Evolutionary conservation across 208 protist species (phyloP), one percentile per base, ranked within the genome.

Genomic region (Trypanosoma conorhini): DNA sequence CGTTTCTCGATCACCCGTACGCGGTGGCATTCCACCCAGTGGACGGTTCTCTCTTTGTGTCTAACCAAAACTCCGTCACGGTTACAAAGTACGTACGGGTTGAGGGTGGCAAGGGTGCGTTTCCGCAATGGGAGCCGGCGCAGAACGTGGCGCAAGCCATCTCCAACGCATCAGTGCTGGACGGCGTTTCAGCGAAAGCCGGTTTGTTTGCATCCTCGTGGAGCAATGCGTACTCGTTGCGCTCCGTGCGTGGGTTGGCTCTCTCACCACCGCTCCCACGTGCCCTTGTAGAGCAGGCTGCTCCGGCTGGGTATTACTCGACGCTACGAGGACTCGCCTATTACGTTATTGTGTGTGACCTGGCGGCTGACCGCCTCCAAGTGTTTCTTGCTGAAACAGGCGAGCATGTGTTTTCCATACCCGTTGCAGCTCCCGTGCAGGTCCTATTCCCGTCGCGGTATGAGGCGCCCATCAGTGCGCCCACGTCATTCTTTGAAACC

Each of bases 1-100:
- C 88, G 8, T 83, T 92, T n/a, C 79, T 96, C 22, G 91, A 96
- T 63, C 91, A 96, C 77, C 91, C 91, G 22, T 96, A 94, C 79
- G 77, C 88, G 61, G 86, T 96, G 59, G 69, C 70, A 51, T 96
- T 96, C 72, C 80, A 93, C 67, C 91, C 91, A 15, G 64, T 64
- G 17, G 85, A 82, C 40, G 70, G 84, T 57, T 82, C 83, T 57
- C 69, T 96, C 67, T 96, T 83, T 79, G 88, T 94, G 58, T 77
- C 86, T 3, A 96, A 96, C 74, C 91, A 96, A 66, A 96, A 96
- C 77, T 87, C 83, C 26, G 81, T 86, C 58, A 96, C 88, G 24
- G 57, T 96, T 42, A 93, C 91, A 13, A 74, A 74, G 42, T 96
- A 96, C 76, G 59, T 31, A 59, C 80, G 76, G 44, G 70, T 70